Conservation (phyloP, 352 stramenopile species). For the Phytophthora brassicae region DNA sequence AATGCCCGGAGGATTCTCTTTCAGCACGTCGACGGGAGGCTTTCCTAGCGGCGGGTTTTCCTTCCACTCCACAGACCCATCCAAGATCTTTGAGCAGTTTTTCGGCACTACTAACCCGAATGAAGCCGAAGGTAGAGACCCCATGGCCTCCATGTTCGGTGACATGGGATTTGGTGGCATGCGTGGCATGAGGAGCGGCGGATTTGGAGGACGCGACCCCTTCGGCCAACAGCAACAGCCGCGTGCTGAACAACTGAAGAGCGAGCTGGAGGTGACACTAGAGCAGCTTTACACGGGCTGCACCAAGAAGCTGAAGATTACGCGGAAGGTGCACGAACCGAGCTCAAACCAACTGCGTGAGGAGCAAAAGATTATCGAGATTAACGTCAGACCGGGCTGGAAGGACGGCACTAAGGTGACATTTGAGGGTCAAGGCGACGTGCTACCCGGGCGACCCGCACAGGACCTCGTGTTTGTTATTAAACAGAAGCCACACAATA, state of each 20-base stretch:
- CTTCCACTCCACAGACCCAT: conserved; percentile 82
- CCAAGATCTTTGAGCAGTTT: conserved; percentile 92
- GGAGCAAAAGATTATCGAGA: conserved; percentile 95
- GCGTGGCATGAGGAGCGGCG: conserved; percentile 38
- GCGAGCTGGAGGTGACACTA: conserved; percentile 92
- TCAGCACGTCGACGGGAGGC: conserved; percentile 38
- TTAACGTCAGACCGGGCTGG: conserved; percentile 96
- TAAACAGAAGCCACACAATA: conserved; percentile 87
- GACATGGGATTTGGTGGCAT: conserved; percentile 58
- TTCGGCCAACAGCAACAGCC: conserved; percentile 40
- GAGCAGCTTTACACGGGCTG: conserved; percentile 83
- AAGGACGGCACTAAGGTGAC: conserved; percentile 96
- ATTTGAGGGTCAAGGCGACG: conserved; percentile 93
- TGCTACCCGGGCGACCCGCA: conserved; percentile 87
- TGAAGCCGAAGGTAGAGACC: conserved; percentile 71
- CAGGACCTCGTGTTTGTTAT: conserved; percentile 97
- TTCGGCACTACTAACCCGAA: conserved; percentile 85
- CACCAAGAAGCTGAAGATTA: conserved; percentile 95
- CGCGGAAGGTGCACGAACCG: conserved; percentile 88
- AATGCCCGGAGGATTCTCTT: conserved; percentile 54
- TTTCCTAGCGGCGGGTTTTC: conserved; percentile 70
- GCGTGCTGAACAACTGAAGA: conserved; percentile 61
- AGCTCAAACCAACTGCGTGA: conserved; percentile 88
- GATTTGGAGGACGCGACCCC: conserved; percentile 39
- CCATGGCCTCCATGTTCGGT: conserved; percentile 73